These are phyloP conservation scores for Hordeum marinum DNA, from an alignment of 176 grass and related monocot species.

Conservation along the genomic window DNA sequence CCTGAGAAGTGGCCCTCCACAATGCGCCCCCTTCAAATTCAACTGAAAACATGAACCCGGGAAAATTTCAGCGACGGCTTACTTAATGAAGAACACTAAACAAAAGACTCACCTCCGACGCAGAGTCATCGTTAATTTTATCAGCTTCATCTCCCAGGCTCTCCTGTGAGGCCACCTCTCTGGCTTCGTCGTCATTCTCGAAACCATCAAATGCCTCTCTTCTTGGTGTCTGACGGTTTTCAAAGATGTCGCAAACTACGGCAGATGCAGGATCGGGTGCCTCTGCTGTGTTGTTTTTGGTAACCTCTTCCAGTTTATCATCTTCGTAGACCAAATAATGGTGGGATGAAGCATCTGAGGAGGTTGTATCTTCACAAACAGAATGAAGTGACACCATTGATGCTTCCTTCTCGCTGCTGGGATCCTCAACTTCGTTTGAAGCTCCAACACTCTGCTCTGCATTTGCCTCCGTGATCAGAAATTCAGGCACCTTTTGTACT, in stretches of 20 bases:
- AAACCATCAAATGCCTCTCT: background rate
- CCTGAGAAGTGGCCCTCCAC: slow-evolving; percentile 3
- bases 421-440: background rate
- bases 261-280: background rate
- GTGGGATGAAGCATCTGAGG: background rate
- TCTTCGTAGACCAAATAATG: background rate
- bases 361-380: background rate
- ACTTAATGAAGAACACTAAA: background rate
- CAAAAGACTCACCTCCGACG: background rate
- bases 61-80: background rate
- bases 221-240: background rate
- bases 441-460: background rate
- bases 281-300: background rate
- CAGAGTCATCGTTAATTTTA: background rate
- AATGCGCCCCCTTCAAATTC: slow-evolving; percentile 16
- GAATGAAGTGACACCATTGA: background rate
- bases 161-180: background rate
- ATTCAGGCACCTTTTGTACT: background rate
- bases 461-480: background rate
- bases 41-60: background rate
- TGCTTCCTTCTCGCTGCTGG: background rate
- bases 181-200: background rate
- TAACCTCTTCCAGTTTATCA: background rate
- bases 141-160: background rate
- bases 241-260: background rate